A percentile compares a stretch with the other conserved stretches of the same genome.
These are phyloP conservation scores for Jaenimonas drosophilae DNA, from an alignment of 208 protist species.

Conservation along the genomic window DNA sequence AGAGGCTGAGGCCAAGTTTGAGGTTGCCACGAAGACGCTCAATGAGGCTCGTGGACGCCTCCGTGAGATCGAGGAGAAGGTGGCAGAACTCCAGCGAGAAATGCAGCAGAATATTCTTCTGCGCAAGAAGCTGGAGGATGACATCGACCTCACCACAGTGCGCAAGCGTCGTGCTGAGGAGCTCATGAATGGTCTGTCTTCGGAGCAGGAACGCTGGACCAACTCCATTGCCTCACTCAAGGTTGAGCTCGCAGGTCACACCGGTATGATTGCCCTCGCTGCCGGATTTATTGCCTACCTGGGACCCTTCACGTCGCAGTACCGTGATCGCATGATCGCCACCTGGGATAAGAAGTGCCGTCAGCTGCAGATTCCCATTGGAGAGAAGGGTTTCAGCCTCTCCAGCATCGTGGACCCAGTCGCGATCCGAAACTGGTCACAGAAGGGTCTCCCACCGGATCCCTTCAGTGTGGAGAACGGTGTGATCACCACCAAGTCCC, in stretches of 20 bases:
- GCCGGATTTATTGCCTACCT: conserved; percentile 90
- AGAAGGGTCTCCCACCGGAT: conserved; percentile 92
- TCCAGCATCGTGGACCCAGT: conserved; percentile 88
- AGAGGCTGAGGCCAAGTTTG: conserved; percentile 81
- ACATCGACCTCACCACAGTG: conserved; percentile 87
- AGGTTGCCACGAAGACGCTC: conserved; percentile 57
- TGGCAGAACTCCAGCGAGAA: conserved; percentile 53
- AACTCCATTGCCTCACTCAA: conserved; percentile 49
- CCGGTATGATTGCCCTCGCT: conserved; percentile 77
- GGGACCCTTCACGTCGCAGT: conserved; percentile 84
- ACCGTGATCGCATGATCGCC: conserved; percentile 66
- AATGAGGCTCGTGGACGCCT: conserved; percentile 58
- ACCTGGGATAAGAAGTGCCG: conserved; percentile 64
- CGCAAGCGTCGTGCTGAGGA: conserved; percentile 86
- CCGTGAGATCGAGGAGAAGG: conserved; percentile 76
- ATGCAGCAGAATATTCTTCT: conserved; percentile 86
- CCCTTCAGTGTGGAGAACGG: conserved; percentile 91
- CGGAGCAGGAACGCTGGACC: conserved; percentile 81
- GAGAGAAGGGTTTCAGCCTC: conserved; percentile 64
- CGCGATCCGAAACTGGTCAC: conserved; percentile 88
- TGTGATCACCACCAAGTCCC: conserved; percentile 76
- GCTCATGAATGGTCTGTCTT: conserved; percentile 80
- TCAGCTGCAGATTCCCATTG: conserved; percentile 55
- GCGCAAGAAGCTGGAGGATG: conserved; percentile 87
- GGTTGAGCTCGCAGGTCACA: conserved; percentile 41